phyloP scores from a whole-genome alignment of 257 asterid species.

The Solanum lignicaule region DNA sequence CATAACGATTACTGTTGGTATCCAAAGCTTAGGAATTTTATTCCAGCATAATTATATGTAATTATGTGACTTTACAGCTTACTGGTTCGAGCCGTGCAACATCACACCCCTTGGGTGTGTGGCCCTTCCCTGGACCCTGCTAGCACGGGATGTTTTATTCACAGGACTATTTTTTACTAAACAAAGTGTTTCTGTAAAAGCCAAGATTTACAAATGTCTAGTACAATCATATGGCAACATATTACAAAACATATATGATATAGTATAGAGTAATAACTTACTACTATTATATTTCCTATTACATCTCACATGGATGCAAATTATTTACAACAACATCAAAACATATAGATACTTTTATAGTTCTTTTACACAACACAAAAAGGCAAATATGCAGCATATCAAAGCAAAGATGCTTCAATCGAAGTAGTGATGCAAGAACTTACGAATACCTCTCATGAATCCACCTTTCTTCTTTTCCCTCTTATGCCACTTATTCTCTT shows the following conservation, averaged over 20 bases:
- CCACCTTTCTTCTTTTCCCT: constrained; percentile 9
- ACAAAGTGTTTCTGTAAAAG: background rate
- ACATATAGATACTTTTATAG: background rate
- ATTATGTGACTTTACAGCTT: background rate
- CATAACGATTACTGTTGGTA: background rate
- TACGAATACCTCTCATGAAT: constrained; percentile 40
- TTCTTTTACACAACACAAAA: background rate
- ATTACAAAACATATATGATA: background rate
- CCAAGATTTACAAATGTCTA: background rate
- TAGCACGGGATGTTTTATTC: background rate
- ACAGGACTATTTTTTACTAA: background rate
- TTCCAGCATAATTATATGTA: background rate
- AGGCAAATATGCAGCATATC: background rate
- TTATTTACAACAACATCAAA: background rate
- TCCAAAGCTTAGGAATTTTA: background rate
- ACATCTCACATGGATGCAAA: constrained; percentile 18
- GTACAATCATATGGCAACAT: background rate
- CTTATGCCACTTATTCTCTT: background rate
- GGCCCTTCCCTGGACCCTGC: background rate
- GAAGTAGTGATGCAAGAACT: constrained; percentile 25
- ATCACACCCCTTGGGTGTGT: background rate
- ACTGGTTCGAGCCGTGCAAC: background rate
- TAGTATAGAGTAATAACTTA: background rate
- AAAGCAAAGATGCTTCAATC: background rate
- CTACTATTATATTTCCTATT: background rate